Conservation (phyloP, 805 yeast species). For the Candida nitratophila region DNA sequence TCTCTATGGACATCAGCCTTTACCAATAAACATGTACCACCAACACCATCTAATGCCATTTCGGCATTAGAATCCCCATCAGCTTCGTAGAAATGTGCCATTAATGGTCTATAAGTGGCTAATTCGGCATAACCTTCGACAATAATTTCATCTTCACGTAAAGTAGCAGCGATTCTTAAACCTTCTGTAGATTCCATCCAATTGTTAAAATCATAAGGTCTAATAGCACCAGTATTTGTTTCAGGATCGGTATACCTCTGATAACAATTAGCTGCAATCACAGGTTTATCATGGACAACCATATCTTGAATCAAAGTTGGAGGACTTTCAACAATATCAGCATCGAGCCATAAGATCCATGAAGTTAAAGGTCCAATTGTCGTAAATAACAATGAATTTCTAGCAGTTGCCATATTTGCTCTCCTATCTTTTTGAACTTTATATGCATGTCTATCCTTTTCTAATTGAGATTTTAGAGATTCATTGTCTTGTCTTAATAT, state of each 20-base stretch:
- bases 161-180: conserved; percentile 55
- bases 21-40: conserved; percentile 94
- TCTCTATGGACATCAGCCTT: conserved; percentile 98
- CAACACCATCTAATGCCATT: conserved; percentile 93
- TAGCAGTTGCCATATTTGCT: conserved; percentile 84
- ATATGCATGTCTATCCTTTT: conserved; percentile 87
- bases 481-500: conserved; percentile 87
- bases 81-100: conserved; percentile 81
- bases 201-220: conserved; percentile 94
- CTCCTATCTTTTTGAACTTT: conserved; percentile 85
- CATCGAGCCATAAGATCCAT: conserved; percentile 96
- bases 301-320: conserved; percentile 77
- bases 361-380: conserved; percentile 83
- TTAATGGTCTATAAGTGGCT: conserved; percentile 89
- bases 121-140: conserved; percentile 92
- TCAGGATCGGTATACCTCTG: conserved; percentile 67
- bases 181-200: conserved; percentile 90
- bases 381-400: conserved; percentile 86
- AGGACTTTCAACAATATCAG: conserved; percentile 90
- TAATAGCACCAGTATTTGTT: conserved; percentile 45
- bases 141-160: conserved; percentile 85
- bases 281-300: conserved; percentile 78
- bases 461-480: conserved; percentile 65
- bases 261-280: conserved; percentile 87
- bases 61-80: conserved; percentile 56